Conservation (phyloP, 2,329 filamentous ascomycete species). For the Colletotrichum nymphaeae region DNA sequence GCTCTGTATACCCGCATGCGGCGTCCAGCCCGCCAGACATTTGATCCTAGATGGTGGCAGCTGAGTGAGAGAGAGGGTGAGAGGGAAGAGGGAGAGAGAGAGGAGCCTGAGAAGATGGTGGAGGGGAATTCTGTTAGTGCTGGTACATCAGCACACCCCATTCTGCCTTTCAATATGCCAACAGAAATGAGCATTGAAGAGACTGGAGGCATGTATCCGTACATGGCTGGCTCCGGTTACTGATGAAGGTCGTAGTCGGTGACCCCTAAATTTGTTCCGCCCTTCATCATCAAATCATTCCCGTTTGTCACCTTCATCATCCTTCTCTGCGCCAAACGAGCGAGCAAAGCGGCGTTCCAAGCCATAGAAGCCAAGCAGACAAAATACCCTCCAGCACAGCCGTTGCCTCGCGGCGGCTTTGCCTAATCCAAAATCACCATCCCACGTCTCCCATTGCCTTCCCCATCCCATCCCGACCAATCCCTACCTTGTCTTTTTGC, state of each 20-base stretch:
- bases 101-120: background rate
- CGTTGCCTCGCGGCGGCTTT: slow-evolving; percentile 1
- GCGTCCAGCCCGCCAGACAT: background rate
- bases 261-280: slow-evolving; percentile 8
- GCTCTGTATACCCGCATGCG: slow-evolving; percentile 10
- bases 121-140: background rate
- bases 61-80: background rate
- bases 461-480: background rate
- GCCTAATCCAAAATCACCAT: slow-evolving; percentile 9
- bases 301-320: background rate
- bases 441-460: background rate
- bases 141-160: background rate
- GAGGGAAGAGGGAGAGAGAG: background rate
- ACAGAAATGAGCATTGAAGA: background rate
- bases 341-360: slow-evolving; percentile 5
- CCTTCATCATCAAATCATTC: background rate
- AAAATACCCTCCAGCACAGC: background rate
- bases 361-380: slow-evolving; percentile 9
- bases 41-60: background rate
- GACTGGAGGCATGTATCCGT: background rate
- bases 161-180: background rate
- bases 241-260: background rate
- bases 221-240: background rate
- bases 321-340: background rate
- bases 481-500: slow-evolving; percentile 19